A percentile compares a stretch with the other conserved stretches of the same genome.
Conservation (phyloP, 371 early-diverging fungal species). For the Smittium mucronatum region DNA sequence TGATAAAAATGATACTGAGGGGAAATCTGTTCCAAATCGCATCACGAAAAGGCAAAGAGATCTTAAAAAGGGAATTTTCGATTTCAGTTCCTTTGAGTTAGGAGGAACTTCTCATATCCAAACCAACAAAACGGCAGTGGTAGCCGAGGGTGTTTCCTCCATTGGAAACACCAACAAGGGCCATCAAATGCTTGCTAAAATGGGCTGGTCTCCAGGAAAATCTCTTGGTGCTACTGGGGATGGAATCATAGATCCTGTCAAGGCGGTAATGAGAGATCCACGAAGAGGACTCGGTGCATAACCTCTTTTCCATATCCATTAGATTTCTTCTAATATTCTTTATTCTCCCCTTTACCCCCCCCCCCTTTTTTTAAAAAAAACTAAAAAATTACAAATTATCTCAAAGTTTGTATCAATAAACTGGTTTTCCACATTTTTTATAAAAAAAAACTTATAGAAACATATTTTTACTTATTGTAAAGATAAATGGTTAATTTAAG, state of each 20-base stretch:
- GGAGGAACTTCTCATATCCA: background rate
- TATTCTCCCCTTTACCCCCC: too few relatives aligned
- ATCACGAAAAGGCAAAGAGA: background rate
- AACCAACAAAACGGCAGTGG: constrained; percentile 40
- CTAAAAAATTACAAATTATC: too few relatives aligned
- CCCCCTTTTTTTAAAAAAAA: too few relatives aligned
- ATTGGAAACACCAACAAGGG: constrained; percentile 57
- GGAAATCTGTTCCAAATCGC: background rate
- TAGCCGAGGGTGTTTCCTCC: constrained; percentile 49
- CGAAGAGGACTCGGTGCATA: constrained; percentile 62
- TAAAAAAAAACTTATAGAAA: too few relatives aligned
- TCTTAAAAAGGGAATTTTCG: background rate
- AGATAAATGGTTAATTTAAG: too few relatives aligned
- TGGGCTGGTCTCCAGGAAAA: constrained; percentile 76
- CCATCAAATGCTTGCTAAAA: constrained; percentile 61
- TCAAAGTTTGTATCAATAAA: too few relatives aligned
- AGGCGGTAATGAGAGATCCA: constrained; percentile 62
- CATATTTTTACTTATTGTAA: too few relatives aligned
- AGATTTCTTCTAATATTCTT: too few relatives aligned
- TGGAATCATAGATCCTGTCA: constrained; percentile 75
- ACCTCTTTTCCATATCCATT: too few relatives aligned
- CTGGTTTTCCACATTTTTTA: too few relatives aligned
- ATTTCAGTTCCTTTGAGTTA: background rate
- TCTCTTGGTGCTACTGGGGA: constrained; percentile 62
- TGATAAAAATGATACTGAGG: background rate